Base-by-base conservation (phyloP, 257 asterid species). In the Nicotiana tabacum region DNA sequence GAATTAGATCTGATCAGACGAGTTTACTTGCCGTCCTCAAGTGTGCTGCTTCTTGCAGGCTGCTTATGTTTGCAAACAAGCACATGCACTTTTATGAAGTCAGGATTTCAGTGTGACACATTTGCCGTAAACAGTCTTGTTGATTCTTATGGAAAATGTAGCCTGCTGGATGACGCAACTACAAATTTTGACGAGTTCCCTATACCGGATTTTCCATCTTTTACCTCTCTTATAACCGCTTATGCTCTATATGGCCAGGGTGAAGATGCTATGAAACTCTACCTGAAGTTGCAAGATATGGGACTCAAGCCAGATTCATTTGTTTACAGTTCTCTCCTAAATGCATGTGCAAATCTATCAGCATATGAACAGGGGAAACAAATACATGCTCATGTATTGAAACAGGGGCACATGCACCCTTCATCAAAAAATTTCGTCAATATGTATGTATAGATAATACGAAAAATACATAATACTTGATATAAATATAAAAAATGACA, bases 91-190 rank as follows among this genome's bases (percentile, higher is more conserved):
- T 39, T 74, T n/a, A 56, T 70, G 78, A 70, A 70, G 78, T 70
- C 78, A 30, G 78, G 78, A 70, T 43, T 70, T 43, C 12, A 39
- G 60, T 43, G 78, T 70, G 58, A 43, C 78, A 21, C 78, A 32
- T 21, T 43, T 70, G 58, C 43, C 24, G 43, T 70, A 43, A 70
- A 70, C 58, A 43, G 58, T 70, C 78, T 70, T 43, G 78, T 70
- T 70, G 78, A 70, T 70, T 70, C 78, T 70, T 48, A 74, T 48
- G 80, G 80, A 74, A 74, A 48, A 74, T 74, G 80, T 15, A 74
- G 15, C 62, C 80, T 1, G 62, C 60, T 74, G 80, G 62, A 74
- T 74, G 80, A 74, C 9, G 43, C 80, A 74, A 58, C 80, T 48
- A 48, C 43, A 74, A 74, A 17, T 48, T 74, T 74, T 48, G 60